Conservation (phyloP, 257 asterid species). For the Parsonsia alboflavescens region DNA sequence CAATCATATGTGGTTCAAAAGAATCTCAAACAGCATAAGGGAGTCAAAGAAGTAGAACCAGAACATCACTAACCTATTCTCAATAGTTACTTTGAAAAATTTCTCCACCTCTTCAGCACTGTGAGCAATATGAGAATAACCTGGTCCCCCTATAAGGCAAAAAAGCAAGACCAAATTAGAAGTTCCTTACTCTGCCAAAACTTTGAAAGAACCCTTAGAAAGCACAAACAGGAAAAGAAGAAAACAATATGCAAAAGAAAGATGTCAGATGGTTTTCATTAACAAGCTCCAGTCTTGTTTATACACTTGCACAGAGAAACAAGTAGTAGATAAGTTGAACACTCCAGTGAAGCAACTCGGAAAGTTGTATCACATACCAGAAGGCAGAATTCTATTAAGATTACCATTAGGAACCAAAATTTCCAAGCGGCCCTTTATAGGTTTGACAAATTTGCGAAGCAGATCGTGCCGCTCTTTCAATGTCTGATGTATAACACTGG, state of each 20-base stretch:
- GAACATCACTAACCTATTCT: constrained; percentile 58
- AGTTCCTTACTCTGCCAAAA: background rate
- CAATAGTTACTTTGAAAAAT: constrained; percentile 74
- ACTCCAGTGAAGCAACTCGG: background rate
- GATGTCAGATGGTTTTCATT: background rate
- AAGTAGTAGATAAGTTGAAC: background rate
- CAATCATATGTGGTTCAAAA: background rate
- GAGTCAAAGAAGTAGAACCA: background rate
- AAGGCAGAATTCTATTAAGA: constrained; percentile 54
- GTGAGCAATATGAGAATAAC: constrained; percentile 73
- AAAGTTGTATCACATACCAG: constrained; percentile 41
- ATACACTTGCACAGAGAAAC: background rate
- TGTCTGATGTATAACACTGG: constrained; percentile 94
- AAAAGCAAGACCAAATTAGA: constrained; percentile 12
- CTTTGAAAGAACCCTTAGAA: background rate
- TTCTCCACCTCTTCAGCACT: constrained; percentile 67
- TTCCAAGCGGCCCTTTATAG: constrained; percentile 78
- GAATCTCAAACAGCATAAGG: background rate
- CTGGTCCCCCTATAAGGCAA: constrained; percentile 56
- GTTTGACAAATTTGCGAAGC: constrained; percentile 65
- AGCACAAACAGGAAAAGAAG: background rate
- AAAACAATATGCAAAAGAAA: background rate
- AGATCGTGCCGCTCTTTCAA: constrained; percentile 84
- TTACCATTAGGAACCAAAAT: constrained; percentile 89
- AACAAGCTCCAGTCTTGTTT: constrained; percentile 1